Base-by-base conservation (phyloP, 331 rosid species). In the Saraca asoca region DNA sequence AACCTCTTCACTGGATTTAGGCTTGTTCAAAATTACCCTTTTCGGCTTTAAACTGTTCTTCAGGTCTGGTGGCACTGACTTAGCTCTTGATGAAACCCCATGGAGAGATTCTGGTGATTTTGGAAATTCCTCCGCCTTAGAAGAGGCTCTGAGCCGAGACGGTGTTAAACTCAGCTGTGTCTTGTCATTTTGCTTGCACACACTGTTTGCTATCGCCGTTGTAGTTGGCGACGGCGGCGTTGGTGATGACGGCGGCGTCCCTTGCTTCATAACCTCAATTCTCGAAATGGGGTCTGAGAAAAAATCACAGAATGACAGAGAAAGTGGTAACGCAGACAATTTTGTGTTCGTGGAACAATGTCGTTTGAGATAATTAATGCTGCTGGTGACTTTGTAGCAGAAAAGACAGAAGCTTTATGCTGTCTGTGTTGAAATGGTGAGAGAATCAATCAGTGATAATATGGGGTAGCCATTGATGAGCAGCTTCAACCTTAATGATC, bases 141-240 rank as follows among this genome's bases (percentile, higher is more conserved):
- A 54, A 68, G 88, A 71, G 68, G 78, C 80, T 79, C 86, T 80
- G 16, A 79, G 57, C 31, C 91, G 86, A 61, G 79, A 74, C 9
- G 82, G 80, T 39, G 75, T 73, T 14, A 73, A 61, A 67, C 68
- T 62, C 48, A 48, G 80, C 31, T 17, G 75, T 33, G 81, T 41
- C 85, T 72, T 83, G 46, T 78, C 73, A 67, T 24, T 24, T 1
- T 24, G 31, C 31, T 74, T 85, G 63, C 62, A 61, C 15, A 45
- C 64, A 62, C 16, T 61, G 53, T 45, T 79, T 13, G 76, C 12
- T 37, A 78, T 18, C 33, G 70, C 12, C 5, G 68, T 62, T 1
- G 51, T 14, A 11, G 64, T 34, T 46, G 58, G 41, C 5, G 49
- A 39, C 12, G 74, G 50, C 9, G 76, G 12, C 3, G 31, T 1